These are phyloP conservation scores for Solanum ahanhuiri DNA, from an alignment of 257 asterid species.

Conservation along the genomic window DNA sequence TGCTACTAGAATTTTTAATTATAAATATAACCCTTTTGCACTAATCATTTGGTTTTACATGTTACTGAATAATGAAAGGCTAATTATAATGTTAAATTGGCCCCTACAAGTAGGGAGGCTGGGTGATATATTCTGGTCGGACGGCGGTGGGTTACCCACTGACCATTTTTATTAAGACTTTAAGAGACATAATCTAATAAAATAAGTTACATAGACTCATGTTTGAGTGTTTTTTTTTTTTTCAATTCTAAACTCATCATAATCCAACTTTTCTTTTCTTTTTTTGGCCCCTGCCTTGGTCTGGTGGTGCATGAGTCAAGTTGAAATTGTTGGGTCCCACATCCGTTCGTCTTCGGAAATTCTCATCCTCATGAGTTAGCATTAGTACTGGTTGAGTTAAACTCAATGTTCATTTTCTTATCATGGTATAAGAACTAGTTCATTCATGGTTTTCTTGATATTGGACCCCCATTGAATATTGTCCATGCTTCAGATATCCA, in stretches of 20 bases:
- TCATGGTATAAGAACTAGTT: not conserved
- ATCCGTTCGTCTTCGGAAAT: not conserved
- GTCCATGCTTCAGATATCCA: not conserved
- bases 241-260: not conserved
- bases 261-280: not conserved
- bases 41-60: slow-evolving; percentile 1
- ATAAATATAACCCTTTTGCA: not conserved
- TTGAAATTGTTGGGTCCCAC: not conserved
- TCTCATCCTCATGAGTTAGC: not conserved
- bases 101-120: slow-evolving; percentile 7
- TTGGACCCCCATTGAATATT: not conserved
- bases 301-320: not conserved
- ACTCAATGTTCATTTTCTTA: not conserved
- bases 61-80: not conserved
- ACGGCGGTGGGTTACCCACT: slow-evolving; percentile 8
- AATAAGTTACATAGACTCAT: not conserved
- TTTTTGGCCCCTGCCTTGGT: not conserved
- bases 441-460: not conserved
- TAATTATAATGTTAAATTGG: not conserved
- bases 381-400: not conserved
- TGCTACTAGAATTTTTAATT: not conserved
- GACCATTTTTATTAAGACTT: not conserved
- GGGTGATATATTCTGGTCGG: not conserved
- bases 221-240: not conserved
- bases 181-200: not conserved